Base-by-base conservation (phyloP, 1,284 basidiomycete species). In the Papiliotrema flavescens region DNA sequence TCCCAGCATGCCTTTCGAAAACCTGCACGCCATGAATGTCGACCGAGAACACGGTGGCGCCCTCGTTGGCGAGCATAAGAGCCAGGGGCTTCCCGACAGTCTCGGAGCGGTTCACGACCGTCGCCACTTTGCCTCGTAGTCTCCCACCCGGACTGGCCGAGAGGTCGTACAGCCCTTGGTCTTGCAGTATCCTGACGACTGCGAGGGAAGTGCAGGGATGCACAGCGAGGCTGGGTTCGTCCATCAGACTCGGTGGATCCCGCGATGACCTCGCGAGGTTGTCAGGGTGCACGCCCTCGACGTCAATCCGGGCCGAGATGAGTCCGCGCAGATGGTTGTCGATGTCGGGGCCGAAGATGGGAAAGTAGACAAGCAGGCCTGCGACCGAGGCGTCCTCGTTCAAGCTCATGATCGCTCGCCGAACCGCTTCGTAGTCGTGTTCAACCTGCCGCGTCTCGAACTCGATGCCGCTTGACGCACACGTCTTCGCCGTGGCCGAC, bases 51-150 rank as follows among this genome's bases (percentile, higher is more conserved):
- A 96, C 93, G 8, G 89, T 83, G 5, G 92, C 93, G 44, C 92
- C 93, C 69, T 96, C 93, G 72, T 96, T 96, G 24, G 90, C 84
- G 41, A 96, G 82, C 41, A 96, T 80, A 2, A 91, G 91, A 0
- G 92, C 92, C 8, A 96, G 81, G 2, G 93, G 93, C 48, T 92
- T 83, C 28, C 93, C 93, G 22, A 96, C 93, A 17, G 96, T 93
- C 74, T 97, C 93, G 19, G 66, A 67, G 49, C 67, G 49, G 58
- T 69, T 69, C 57, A 69, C 54, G 22, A 69, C 60, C 2, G 65
- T 66, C 42, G 67, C 54, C 23, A 63, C 57, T 53, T 66, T 66
- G 17, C 58, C 58, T 28, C 36, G 24, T 14, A 62, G 43, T 17
- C n/a, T n/a, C n/a, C n/a, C n/a, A n/a, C n/a, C n/a, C 63, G 41